phyloP scores from a whole-genome alignment of 169 alveolate genomes.

The Blepharisma undulans region DNA sequence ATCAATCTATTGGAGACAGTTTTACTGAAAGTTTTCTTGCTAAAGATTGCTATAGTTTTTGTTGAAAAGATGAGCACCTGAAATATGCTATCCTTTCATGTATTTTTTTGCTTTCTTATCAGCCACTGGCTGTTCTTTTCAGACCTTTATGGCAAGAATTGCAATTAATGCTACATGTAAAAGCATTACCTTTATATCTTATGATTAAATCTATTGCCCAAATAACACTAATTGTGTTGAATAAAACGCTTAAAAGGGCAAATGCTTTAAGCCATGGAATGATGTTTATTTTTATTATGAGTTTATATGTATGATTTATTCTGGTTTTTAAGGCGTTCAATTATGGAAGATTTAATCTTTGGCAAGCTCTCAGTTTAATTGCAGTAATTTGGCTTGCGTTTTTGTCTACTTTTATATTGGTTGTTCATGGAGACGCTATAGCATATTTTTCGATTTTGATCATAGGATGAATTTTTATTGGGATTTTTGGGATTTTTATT shows the following conservation, averaged over 20 bases:
- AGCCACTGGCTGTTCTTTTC: background rate
- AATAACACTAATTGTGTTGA: background rate
- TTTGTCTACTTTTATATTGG: background rate
- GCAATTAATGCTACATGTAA: background rate
- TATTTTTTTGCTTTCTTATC: background rate
- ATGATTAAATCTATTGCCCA: background rate
- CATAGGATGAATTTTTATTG: background rate
- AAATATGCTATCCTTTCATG: background rate
- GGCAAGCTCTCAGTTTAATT: background rate
- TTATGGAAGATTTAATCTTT: background rate
- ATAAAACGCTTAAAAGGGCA: slow-evolving; percentile 11
- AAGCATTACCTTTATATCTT: background rate
- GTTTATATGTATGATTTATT: background rate
- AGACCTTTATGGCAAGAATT: slow-evolving; percentile 29
- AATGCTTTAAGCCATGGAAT: background rate
- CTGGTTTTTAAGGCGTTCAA: background rate
- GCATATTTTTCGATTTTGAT: background rate
- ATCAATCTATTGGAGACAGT: background rate
- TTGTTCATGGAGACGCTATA: background rate
- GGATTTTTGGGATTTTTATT: background rate
- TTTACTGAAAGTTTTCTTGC: slow-evolving; percentile 15
- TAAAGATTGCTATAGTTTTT: slow-evolving; percentile 21
- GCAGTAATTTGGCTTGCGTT: background rate
- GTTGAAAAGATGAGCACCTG: slow-evolving; percentile 28
- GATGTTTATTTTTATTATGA: background rate